Conservation (phyloP, 1,139 yeast genomes). For the Saccharomycopsis hybrid region DNA sequence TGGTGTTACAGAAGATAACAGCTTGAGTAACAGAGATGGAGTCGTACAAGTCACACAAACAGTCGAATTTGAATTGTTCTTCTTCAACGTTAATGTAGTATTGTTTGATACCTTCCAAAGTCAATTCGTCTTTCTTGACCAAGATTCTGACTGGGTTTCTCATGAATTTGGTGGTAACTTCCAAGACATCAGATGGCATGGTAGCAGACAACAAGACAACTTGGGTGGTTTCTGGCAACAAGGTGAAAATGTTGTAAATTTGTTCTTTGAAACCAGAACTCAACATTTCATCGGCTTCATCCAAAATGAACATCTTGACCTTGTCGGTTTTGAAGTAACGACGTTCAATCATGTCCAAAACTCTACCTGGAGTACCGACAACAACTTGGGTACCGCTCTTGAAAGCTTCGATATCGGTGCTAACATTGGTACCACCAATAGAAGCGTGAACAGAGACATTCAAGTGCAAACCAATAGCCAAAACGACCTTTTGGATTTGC, state of each 20-base stretch:
- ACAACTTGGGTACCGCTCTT: constrained; percentile 92
- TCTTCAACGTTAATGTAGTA: constrained; percentile 90
- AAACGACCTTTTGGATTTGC: constrained; percentile 94
- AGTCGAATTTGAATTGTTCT: constrained; percentile 91
- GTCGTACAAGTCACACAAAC: constrained; percentile 94
- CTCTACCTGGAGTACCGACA: constrained; percentile 99
- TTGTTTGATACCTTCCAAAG: constrained; percentile 97
- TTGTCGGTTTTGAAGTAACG: constrained; percentile 83
- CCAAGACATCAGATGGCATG: constrained; percentile 95
- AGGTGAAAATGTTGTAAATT: constrained; percentile 92
- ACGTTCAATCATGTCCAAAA: constrained; percentile 94
- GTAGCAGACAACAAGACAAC: constrained; percentile 96
- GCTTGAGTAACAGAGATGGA: constrained; percentile 98
- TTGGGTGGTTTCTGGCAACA: constrained; percentile 91
- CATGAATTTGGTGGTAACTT: constrained; percentile 95
- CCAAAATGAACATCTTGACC: constrained; percentile 94
- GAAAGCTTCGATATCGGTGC: constrained; percentile 89
- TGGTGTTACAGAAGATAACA: constrained; percentile 98
- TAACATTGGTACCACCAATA: constrained; percentile 95
- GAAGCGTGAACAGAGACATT: constrained; percentile 95
- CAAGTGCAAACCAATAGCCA: constrained; percentile 91
- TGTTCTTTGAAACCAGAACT: constrained; percentile 96
- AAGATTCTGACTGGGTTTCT: constrained; percentile 94
- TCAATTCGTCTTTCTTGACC: constrained; percentile 97
- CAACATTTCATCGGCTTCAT: constrained; percentile 99